Evolutionary conservation across 2,329 filamentous ascomycete species (phyloP).

Genomic region (Calonectria crousiana): DNA sequence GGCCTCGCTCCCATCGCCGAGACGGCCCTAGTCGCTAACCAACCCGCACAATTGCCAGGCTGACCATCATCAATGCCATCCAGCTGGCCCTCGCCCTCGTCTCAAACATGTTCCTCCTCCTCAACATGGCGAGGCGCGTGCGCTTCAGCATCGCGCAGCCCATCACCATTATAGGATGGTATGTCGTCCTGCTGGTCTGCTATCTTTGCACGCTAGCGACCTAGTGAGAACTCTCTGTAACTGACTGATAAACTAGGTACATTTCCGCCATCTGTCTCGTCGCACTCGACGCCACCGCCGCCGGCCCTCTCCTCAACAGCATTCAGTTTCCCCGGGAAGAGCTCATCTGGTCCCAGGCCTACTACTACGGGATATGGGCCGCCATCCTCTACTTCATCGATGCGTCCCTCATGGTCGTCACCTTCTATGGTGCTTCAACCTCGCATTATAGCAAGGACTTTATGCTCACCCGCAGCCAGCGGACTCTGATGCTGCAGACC

Average conservation of each 20-base stretch:
- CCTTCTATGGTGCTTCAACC: slow-evolving; percentile 79
- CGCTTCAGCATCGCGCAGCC: slow-evolving; percentile 87
- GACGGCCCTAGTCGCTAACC: neutral
- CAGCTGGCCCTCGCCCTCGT: slow-evolving; percentile 81
- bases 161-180: slow-evolving; percentile 86
- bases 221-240: neutral
- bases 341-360: slow-evolving; percentile 82
- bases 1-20: neutral
- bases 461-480: slow-evolving; percentile 80
- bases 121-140: slow-evolving; percentile 87
- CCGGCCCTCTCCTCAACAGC: slow-evolving; percentile 63
- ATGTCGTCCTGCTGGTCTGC: slow-evolving; percentile 43
- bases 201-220: neutral
- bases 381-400: slow-evolving; percentile 84
- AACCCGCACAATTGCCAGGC: slow-evolving; percentile 57
- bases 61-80: slow-evolving; percentile 79
- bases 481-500: slow-evolving; percentile 91
- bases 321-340: slow-evolving; percentile 55
- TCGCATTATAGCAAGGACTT: slow-evolving; percentile 84
- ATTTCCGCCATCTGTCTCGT: slow-evolving; percentile 74
- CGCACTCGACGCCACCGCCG: slow-evolving; percentile 74
- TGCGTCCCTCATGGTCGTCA: slow-evolving; percentile 80
- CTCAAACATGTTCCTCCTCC: slow-evolving; percentile 84
- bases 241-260: slow-evolving; percentile 52
- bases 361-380: slow-evolving; percentile 87